These are phyloP conservation scores for Daldinia sp. DNA, from an alignment of 2,329 filamentous ascomycete genomes.

Conservation along the genomic window DNA sequence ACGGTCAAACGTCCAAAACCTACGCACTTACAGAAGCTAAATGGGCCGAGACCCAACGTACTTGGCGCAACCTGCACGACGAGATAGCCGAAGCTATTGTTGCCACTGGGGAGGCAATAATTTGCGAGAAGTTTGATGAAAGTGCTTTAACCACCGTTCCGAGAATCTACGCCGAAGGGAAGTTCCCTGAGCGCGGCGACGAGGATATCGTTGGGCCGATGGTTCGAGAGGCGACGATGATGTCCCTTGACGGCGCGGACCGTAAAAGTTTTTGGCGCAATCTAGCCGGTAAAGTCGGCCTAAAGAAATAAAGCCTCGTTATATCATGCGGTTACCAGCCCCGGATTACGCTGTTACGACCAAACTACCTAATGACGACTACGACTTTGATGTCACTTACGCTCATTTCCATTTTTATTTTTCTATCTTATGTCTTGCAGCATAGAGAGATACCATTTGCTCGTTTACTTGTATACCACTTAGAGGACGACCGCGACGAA, in stretches of 20 bases:
- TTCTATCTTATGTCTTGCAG: constrained; percentile 40
- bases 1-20: constrained; percentile 88
- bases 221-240: constrained; percentile 72
- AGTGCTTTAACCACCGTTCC: constrained; percentile 74
- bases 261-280: constrained; percentile 52
- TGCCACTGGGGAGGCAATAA: constrained; percentile 55
- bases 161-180: constrained; percentile 78
- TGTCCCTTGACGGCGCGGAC: constrained; percentile 44
- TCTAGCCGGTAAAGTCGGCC: constrained; percentile 50
- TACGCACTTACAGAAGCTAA: constrained; percentile 89
- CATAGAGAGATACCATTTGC: constrained; percentile 52
- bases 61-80: constrained; percentile 80
- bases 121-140: constrained; percentile 63
- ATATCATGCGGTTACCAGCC: constrained; percentile 21
- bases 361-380: constrained; percentile 39
- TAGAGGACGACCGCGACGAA: constrained; percentile 37
- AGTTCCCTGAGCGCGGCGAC: constrained; percentile 89
- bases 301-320: constrained; percentile 43
- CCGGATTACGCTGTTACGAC: constrained; percentile 30
- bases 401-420: constrained; percentile 38
- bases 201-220: constrained; percentile 95
- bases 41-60: constrained; percentile 82
- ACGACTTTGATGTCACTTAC: constrained; percentile 46
- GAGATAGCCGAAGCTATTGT: constrained; percentile 68
- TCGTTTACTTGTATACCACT: constrained; percentile 40